Evolutionary conservation across 345 rosid genomes (phyloP).

Genomic region (Populus deltoides): DNA sequence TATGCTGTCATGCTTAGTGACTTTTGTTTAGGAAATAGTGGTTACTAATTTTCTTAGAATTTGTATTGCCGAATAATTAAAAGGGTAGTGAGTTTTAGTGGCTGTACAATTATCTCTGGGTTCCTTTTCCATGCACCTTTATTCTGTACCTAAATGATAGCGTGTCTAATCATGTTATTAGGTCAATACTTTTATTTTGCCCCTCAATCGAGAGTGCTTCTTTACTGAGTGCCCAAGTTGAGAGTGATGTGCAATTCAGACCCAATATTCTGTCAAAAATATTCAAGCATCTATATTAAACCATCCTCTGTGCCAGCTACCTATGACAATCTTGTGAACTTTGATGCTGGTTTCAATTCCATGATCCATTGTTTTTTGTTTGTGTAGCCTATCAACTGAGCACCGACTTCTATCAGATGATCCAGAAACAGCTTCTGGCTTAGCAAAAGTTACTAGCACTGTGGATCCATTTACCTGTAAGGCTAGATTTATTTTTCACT

Average conservation of each 20-base stretch:
- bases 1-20: background rate
- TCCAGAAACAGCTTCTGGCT: slow-evolving; percentile 28
- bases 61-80: background rate
- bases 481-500: slow-evolving; percentile 17
- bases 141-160: background rate
- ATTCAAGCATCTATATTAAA: background rate
- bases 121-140: background rate
- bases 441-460: slow-evolving; percentile 22
- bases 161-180: background rate
- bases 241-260: background rate
- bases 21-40: background rate
- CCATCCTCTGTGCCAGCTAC: background rate
- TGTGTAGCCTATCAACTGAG: slow-evolving; percentile 39
- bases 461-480: slow-evolving; percentile 26
- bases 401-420: slow-evolving; percentile 21
- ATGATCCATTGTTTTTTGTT: slow-evolving; percentile 1
- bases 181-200: background rate
- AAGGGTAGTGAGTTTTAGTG: background rate
- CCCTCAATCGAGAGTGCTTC: background rate
- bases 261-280: background rate
- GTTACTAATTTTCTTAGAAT: background rate
- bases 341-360: background rate
- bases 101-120: background rate
- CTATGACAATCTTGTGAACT: background rate
- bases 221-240: background rate